Evolutionary conservation across 108 stramenopile species (phyloP).

Genomic region (Schizochytrium sp.): DNA sequence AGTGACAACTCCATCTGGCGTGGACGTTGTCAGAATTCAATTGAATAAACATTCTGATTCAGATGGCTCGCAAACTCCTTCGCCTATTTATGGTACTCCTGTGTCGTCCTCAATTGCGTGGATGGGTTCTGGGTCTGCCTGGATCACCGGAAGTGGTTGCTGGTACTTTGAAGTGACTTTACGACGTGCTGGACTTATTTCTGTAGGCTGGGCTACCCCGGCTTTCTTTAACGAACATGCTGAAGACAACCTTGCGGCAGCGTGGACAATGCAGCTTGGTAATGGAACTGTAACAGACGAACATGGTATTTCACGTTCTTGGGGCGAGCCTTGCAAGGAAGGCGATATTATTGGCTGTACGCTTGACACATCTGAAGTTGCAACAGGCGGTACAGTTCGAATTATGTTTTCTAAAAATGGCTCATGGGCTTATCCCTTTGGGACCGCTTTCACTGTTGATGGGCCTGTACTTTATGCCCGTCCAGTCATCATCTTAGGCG

Average conservation of each 20-base stretch:
- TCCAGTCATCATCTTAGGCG: constrained; percentile 8
- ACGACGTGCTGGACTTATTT: background rate
- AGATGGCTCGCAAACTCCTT: too few species aligned
- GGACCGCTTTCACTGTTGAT: constrained; percentile 21
- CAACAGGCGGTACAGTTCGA: background rate
- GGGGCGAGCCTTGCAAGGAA: constrained; percentile 6
- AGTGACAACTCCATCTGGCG: background rate
- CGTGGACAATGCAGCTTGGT: constrained; percentile 8
- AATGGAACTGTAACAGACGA: constrained; percentile 32
- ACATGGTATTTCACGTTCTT: background rate
- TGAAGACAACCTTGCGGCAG: background rate
- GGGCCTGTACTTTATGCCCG: constrained; percentile 36
- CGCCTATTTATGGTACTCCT: background rate
- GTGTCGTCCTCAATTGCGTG: background rate
- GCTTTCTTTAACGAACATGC: constrained; percentile 40
- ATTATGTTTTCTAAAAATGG: constrained; percentile 36
- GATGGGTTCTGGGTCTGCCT: background rate
- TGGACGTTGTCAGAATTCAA: background rate
- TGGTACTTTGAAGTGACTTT: constrained; percentile 53
- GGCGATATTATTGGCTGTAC: constrained; percentile 51
- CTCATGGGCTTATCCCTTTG: background rate
- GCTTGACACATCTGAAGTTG: background rate
- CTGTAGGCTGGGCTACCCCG: constrained; percentile 56
- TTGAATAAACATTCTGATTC: background rate
- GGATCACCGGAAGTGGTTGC: background rate